Conservation (phyloP, 139 green algal species). For the Edaphochlamys debaryana region DNA sequence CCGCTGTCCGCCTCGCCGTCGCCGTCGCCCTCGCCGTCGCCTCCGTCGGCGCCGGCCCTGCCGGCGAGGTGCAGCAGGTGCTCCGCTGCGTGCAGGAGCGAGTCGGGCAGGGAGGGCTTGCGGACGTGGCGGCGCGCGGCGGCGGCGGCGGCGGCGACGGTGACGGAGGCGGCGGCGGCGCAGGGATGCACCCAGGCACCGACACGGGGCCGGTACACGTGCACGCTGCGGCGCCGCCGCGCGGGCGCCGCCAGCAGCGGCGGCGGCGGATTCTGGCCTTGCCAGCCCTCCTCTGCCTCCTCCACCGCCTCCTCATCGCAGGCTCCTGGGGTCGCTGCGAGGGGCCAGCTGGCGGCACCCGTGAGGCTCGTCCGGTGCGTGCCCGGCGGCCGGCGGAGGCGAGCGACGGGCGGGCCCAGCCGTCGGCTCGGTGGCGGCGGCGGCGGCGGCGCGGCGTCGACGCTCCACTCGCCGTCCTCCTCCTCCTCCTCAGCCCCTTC, state of each 20-base stretch:
- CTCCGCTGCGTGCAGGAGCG: conserved; percentile 13
- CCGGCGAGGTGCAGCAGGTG: conserved; percentile 38
- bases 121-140: background rate
- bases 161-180: background rate
- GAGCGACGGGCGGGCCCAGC: too few relatives aligned
- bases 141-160: background rate
- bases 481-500: too few relatives aligned
- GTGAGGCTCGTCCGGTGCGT: too few relatives aligned
- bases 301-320: too few relatives aligned
- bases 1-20: background rate
- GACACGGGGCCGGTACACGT: background rate
- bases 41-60: background rate
- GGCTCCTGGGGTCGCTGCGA: too few relatives aligned
- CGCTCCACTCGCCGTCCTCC: too few relatives aligned
- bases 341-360: too few relatives aligned
- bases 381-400: too few relatives aligned
- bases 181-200: background rate
- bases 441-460: too few relatives aligned
- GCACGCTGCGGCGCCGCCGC: background rate
- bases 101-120: conserved; percentile 30
- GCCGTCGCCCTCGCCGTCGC: background rate
- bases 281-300: too few relatives aligned
- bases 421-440: too few relatives aligned
- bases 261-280: too few relatives aligned
- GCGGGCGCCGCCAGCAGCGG: background rate